phyloP scores from a whole-genome alignment of 352 stramenopile genomes.

The Poterioochromonas sp. region DNA sequence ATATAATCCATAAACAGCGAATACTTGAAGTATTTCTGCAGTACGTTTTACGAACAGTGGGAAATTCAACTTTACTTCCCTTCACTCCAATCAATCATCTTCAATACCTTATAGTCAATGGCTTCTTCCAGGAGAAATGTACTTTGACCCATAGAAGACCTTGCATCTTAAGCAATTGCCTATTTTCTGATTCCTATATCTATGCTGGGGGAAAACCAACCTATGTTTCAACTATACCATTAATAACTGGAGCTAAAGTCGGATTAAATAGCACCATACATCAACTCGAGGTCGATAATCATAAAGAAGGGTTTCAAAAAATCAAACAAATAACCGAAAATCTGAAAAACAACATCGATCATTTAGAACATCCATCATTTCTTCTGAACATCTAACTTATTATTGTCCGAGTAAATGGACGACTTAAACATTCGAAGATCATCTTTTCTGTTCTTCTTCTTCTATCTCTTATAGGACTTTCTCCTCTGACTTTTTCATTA shows the following conservation, averaged over 20 bases:
- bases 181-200: conserved; percentile 7
- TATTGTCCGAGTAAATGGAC: too few relatives aligned
- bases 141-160: not conserved
- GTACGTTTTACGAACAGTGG: not conserved
- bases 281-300: not conserved
- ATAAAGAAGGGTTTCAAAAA: not conserved
- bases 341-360: too few relatives aligned
- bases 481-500: too few relatives aligned
- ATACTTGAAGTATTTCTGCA: not conserved
- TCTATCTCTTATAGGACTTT: too few relatives aligned
- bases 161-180: not conserved
- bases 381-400: too few relatives aligned
- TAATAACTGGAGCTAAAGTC: not conserved
- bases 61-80: too few relatives aligned
- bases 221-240: not conserved
- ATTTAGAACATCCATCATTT: too few relatives aligned
- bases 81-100: too few relatives aligned
- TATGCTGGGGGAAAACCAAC: not conserved
- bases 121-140: not conserved
- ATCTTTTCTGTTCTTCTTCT: too few relatives aligned
- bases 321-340: too few relatives aligned
- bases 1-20: not conserved
- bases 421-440: too few relatives aligned
- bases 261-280: conserved; percentile 12
- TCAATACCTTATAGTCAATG: not conserved